These are phyloP conservation scores for Aspergillus oerlinghausenensis DNA, from an alignment of 2,329 filamentous ascomycete genomes.

Conservation along the genomic window DNA sequence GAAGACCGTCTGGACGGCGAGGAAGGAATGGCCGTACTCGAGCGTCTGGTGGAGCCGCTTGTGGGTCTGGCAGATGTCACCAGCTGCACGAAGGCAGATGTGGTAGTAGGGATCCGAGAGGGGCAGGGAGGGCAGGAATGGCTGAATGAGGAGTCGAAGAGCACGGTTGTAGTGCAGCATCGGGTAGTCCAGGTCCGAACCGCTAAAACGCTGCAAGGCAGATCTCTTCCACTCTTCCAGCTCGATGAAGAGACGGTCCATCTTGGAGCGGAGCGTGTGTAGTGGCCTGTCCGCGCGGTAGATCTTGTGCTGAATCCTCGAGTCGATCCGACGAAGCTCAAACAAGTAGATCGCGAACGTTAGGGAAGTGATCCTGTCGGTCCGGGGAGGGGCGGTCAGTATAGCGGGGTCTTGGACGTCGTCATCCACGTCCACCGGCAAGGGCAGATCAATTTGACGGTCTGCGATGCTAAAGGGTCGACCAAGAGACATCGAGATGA, in stretches of 20 bases:
- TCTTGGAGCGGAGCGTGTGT: constrained; percentile 43
- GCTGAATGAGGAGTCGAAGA: constrained; percentile 48
- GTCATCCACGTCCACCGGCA: constrained; percentile 45
- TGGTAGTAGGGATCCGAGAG: constrained; percentile 46
- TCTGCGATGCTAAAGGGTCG: constrained; percentile 50
- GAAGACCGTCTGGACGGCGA: constrained; percentile 37
- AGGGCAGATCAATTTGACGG: constrained; percentile 47
- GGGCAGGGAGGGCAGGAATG: constrained; percentile 46
- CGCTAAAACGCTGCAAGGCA: constrained; percentile 29
- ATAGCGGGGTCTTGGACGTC: constrained; percentile 35
- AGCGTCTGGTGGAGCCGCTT: constrained; percentile 36
- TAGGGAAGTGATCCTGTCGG: constrained; percentile 31
- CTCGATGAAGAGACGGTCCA: constrained; percentile 43
- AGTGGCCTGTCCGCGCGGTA: constrained; percentile 48
- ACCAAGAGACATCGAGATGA: constrained; percentile 48
- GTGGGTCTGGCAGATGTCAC: constrained; percentile 35
- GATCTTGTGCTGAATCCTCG: constrained; percentile 49
- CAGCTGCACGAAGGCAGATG: constrained; percentile 35
- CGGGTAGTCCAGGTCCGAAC: constrained; percentile 44
- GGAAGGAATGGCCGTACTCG: constrained; percentile 37
- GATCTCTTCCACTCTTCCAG: constrained; percentile 47
- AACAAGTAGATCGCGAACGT: constrained; percentile 44
- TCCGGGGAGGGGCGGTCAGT: constrained; percentile 25
- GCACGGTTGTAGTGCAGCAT: constrained; percentile 49
- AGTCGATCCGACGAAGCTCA: constrained; percentile 45